phyloP scores from a whole-genome alignment of 2,329 filamentous ascomycete species.

The Exophiala xenobiotica region DNA sequence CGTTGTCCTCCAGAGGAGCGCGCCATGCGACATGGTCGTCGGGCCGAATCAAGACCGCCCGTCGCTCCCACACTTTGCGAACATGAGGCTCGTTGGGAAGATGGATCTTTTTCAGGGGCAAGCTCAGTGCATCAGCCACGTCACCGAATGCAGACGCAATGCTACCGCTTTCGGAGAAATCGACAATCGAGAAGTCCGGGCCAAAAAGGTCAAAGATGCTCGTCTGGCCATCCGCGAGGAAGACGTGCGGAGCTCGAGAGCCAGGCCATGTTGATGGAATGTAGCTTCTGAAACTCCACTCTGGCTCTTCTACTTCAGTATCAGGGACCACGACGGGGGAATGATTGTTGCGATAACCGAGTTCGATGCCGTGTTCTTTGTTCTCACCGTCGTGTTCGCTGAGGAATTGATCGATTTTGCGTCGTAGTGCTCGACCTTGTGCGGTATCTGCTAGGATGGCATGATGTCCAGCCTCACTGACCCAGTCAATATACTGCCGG shows the following conservation, averaged over 20 bases:
- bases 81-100: slow-evolving; percentile 22
- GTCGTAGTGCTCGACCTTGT: slow-evolving; percentile 5
- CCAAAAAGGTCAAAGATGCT: slow-evolving; percentile 32
- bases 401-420: too few species aligned
- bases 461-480: slow-evolving; percentile 6
- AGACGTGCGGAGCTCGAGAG: slow-evolving; percentile 34
- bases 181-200: slow-evolving; percentile 4
- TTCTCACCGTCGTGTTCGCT: slow-evolving; percentile 16
- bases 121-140: too few species aligned
- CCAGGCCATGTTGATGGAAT: slow-evolving; percentile 35
- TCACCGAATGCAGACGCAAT: too few species aligned
- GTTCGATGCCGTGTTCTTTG: slow-evolving; percentile 25
- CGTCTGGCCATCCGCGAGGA: slow-evolving; percentile 31
- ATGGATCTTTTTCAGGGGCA: slow-evolving; percentile 23
- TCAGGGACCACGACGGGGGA: slow-evolving; percentile 19
- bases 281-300: slow-evolving; percentile 26
- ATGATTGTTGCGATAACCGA: slow-evolving; percentile 28
- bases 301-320: slow-evolving; percentile 13
- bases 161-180: slow-evolving; percentile 16
- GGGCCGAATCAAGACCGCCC: slow-evolving; percentile 30
- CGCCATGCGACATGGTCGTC: slow-evolving; percentile 33
- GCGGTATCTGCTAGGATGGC: neutral
- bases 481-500: neutral
- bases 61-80: slow-evolving; percentile 24
- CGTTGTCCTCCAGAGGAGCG: neutral